phyloP scores from a whole-genome alignment of 1,139 yeast species.

The Blastobotrys illinoisensis region DNA sequence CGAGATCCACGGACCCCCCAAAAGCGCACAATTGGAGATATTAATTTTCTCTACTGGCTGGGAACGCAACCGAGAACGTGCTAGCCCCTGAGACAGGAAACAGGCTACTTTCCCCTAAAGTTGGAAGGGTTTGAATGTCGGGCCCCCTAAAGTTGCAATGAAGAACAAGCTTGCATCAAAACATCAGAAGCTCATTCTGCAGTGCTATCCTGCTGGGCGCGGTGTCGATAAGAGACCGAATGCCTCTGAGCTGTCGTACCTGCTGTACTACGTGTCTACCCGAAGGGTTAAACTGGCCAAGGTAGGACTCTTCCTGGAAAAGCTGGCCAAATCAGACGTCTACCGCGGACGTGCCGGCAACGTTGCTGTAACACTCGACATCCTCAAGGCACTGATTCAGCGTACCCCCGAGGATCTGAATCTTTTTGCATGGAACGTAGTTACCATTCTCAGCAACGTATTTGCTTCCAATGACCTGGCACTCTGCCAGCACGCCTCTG shows the following conservation, averaged over 20 bases:
- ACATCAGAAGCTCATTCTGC: constrained; percentile 74
- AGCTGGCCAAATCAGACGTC: constrained; percentile 60
- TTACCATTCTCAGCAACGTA: constrained; percentile 39
- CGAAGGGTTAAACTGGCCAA: constrained; percentile 83
- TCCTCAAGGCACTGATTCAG: constrained; percentile 61
- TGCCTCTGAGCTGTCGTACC: constrained; percentile 81
- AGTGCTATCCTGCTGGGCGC: constrained; percentile 90
- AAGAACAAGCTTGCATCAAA: constrained; percentile 40
- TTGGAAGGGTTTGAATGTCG: neutral
- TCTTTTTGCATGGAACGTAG: constrained; percentile 57
- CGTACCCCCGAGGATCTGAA: constrained; percentile 80
- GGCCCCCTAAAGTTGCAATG: neutral
- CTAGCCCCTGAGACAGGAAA: neutral
- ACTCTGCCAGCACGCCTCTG: constrained; percentile 45
- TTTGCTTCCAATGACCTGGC: constrained; percentile 50
- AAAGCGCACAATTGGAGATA: neutral
- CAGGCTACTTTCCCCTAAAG: neutral
- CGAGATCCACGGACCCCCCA: neutral
- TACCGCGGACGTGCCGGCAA: constrained; percentile 66
- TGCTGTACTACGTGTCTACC: constrained; percentile 87
- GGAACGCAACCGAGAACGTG: neutral
- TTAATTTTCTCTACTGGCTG: neutral
- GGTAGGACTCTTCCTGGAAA: constrained; percentile 65
- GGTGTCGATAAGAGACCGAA: constrained; percentile 84
- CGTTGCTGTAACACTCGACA: constrained; percentile 71